Percentiles rank a stretch among this genome's conserved stretches.
Evolutionary conservation across 2,329 filamentous ascomycete species (phyloP).

Genomic region (Clarireedia paspali): DNA sequence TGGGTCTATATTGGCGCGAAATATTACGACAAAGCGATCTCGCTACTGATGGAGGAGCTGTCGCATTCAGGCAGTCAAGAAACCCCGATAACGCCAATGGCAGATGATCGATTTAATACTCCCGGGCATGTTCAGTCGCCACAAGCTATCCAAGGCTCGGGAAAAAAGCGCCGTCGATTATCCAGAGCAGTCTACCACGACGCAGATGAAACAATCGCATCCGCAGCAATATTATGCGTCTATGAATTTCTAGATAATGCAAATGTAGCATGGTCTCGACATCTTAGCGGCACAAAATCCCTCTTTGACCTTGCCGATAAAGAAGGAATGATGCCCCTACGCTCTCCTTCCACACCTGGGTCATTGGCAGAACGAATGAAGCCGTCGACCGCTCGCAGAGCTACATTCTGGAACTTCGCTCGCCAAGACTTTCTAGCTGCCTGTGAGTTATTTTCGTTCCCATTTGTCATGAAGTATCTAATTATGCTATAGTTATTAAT

Average conservation of each 20-base stretch:
- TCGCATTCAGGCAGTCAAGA: constrained; percentile 24
- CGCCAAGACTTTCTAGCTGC: constrained; percentile 58
- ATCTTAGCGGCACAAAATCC: constrained; percentile 58
- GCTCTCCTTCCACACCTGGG: constrained; percentile 33
- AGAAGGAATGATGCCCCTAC: constrained; percentile 35
- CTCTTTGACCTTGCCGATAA: constrained; percentile 49
- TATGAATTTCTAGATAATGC: constrained; percentile 63
- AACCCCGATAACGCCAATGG: constrained; percentile 26
- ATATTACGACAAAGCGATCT: constrained; percentile 52
- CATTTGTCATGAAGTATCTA: not conserved
- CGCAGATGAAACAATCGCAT: constrained; percentile 54
- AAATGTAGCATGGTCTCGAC: constrained; percentile 53
- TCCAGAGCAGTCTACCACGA: constrained; percentile 34
- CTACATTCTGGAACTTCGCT: constrained; percentile 62
- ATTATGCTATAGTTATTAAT: constrained; percentile 41
- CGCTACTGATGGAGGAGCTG: constrained; percentile 36
- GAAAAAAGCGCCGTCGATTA: constrained; percentile 34
- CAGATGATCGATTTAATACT: constrained; percentile 21
- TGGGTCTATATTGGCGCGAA: constrained; percentile 54
- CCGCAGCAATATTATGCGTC: constrained; percentile 58
- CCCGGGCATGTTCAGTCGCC: constrained; percentile 21
- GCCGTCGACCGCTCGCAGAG: constrained; percentile 47
- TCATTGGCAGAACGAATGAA: constrained; percentile 23
- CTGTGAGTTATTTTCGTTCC: constrained; percentile 34
- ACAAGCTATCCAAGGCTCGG: constrained; percentile 20